These are phyloP conservation scores for Globisporangium cylindrosporum DNA, from an alignment of 352 stramenopile genomes.

Conservation along the genomic window DNA sequence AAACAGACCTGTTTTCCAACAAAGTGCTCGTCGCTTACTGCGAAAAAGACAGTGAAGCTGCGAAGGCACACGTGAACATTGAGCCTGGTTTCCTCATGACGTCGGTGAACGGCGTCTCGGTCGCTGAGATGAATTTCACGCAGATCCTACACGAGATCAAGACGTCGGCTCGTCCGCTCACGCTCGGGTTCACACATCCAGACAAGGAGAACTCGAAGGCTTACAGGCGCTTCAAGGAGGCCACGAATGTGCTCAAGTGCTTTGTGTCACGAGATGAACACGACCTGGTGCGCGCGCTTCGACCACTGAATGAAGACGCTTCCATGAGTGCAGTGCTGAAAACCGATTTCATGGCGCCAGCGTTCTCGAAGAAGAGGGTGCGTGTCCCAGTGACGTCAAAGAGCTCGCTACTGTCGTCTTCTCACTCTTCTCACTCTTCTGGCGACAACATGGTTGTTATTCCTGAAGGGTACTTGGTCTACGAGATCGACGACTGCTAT, in stretches of 20 bases:
- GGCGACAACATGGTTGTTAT: constrained; percentile 28
- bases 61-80: constrained; percentile 34
- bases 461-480: constrained; percentile 56
- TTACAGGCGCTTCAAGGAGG: constrained; percentile 42
- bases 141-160: constrained; percentile 57
- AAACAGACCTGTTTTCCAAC: constrained; percentile 58
- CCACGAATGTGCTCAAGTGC: constrained; percentile 49
- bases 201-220: constrained; percentile 24
- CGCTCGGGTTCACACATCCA: constrained; percentile 53
- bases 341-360: constrained; percentile 32
- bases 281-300: constrained; percentile 40
- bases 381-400: background rate
- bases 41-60: constrained; percentile 62
- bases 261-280: constrained; percentile 43
- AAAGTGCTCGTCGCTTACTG: constrained; percentile 58
- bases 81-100: constrained; percentile 55
- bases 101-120: constrained; percentile 54
- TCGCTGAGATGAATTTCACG: constrained; percentile 38
- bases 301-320: constrained; percentile 46
- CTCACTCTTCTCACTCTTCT: constrained; percentile 2
- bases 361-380: constrained; percentile 26
- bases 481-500: constrained; percentile 61
- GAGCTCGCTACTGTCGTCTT: constrained; percentile 10
- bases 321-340: constrained; percentile 52
- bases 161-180: constrained; percentile 39